These are phyloP conservation scores for Claviceps sp. DNA, from an alignment of 2,329 filamentous ascomycete species.

Conservation along the genomic window DNA sequence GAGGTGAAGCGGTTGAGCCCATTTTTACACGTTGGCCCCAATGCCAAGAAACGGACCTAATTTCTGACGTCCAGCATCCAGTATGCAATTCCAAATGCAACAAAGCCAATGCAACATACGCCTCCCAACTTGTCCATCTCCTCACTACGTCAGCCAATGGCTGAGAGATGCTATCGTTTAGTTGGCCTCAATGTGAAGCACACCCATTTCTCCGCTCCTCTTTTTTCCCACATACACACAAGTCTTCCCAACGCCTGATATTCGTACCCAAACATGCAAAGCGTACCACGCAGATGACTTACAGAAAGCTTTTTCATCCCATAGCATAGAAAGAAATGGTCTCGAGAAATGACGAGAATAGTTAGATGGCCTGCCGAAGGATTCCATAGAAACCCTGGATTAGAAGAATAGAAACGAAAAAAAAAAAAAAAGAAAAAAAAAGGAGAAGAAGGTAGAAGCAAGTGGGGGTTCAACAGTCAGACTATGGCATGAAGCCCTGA, in stretches of 20 bases:
- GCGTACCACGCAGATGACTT: neutral
- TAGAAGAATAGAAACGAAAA: neutral
- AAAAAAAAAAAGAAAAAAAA: neutral
- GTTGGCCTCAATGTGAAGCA: neutral
- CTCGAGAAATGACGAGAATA: neutral
- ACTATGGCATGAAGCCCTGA: conserved; percentile 1
- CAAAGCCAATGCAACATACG: no score
- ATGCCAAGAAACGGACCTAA: no score
- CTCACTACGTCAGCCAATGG: no score
- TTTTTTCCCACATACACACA: neutral
- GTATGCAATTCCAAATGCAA: no score
- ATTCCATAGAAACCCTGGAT: neutral
- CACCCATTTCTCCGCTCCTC: neutral
- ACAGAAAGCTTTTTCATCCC: neutral
- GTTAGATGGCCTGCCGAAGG: neutral
- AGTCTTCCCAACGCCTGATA: neutral
- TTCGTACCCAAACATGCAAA: neutral
- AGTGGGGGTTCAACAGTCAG: neutral
- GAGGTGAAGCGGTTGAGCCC: no score
- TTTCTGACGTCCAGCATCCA: no score
- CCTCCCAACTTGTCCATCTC: no score
- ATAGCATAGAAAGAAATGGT: neutral
- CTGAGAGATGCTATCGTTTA: no score
- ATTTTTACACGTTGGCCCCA: no score
- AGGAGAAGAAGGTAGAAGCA: neutral